Conservation (phyloP, 768 basidiomycete species). For the Auriscalpium orientale region DNA sequence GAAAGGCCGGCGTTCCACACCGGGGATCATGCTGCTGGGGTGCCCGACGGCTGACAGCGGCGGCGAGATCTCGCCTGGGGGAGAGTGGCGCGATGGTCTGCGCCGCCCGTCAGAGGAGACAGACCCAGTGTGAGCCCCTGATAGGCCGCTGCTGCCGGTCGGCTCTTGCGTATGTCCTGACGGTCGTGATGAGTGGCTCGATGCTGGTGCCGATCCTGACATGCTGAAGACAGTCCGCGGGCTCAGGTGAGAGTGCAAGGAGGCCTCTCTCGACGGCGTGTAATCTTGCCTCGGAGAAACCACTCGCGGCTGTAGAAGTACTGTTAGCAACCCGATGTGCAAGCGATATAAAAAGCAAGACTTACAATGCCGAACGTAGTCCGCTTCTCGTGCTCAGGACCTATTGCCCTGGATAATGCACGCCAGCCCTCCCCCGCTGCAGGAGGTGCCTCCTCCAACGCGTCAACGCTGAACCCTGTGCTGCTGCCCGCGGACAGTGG, state of each 20-base stretch:
- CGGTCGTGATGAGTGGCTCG: constrained; percentile 43
- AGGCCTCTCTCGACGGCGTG: constrained; percentile 52
- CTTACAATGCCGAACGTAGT: constrained; percentile 61
- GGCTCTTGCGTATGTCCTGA: constrained; percentile 26
- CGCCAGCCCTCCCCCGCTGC: constrained; percentile 55
- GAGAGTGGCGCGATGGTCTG: neutral
- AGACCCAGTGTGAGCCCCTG: constrained; percentile 43
- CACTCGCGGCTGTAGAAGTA: constrained; percentile 29
- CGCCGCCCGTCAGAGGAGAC: constrained; percentile 46
- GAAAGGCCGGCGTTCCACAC: neutral
- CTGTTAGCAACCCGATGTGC: neutral
- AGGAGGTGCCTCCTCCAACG: constrained; percentile 67
- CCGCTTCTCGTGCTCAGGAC: constrained; percentile 28
- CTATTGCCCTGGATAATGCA: constrained; percentile 35
- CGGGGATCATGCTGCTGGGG: constrained; percentile 3
- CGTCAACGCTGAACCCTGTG: constrained; percentile 39
- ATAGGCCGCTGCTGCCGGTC: constrained; percentile 29
- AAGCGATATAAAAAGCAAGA: neutral
- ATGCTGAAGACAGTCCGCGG: constrained; percentile 39
- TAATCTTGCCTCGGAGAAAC: constrained; percentile 34
- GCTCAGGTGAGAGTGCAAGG: constrained; percentile 51
- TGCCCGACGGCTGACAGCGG: constrained; percentile 24
- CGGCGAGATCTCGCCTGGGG: constrained; percentile 17
- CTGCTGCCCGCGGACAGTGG: constrained; percentile 9
- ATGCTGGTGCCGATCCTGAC: constrained; percentile 42